A percentile compares a stretch with the other conserved stretches of the same genome.
Conservation (phyloP, 331 rosid species). For the Spiraea crenata region DNA sequence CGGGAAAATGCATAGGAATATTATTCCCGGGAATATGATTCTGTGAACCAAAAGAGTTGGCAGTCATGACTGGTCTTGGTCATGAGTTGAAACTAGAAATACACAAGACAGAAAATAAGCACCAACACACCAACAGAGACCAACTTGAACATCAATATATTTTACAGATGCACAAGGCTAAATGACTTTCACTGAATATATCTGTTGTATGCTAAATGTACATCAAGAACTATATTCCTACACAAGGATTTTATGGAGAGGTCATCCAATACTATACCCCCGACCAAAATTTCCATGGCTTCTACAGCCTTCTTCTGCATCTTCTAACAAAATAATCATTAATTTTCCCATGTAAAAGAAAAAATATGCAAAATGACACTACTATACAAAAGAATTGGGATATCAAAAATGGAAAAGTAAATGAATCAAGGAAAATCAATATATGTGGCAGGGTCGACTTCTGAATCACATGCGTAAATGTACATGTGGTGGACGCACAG, state of each 20-base stretch:
- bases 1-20: too few relatives aligned
- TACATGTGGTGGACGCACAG: conserved; percentile 35
- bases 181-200: conserved; percentile 29
- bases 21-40: too few relatives aligned
- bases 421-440: conserved; percentile 19
- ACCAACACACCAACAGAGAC: too few relatives aligned
- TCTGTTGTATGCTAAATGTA: conserved; percentile 37
- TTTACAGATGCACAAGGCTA: conserved; percentile 16
- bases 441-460: conserved; percentile 29
- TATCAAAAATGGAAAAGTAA: conserved; percentile 21
- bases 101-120: too few relatives aligned
- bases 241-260: conserved; percentile 63
- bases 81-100: too few relatives aligned
- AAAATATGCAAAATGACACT: conserved; percentile 32
- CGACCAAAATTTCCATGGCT: conserved; percentile 51
- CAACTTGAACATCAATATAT: conserved; percentile 10
- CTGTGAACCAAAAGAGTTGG: too few relatives aligned
- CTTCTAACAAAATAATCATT: conserved; percentile 41
- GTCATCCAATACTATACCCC: conserved; percentile 65
- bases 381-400: conserved; percentile 42
- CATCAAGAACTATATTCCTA: conserved; percentile 33
- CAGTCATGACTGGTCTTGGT: background rate
- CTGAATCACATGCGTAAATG: conserved; percentile 37
- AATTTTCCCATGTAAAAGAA: conserved; percentile 23
- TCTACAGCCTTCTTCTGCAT: conserved; percentile 52